Base-by-base conservation (phyloP, 1,284 basidiomycete species). In the Tremellales sp. region DNA sequence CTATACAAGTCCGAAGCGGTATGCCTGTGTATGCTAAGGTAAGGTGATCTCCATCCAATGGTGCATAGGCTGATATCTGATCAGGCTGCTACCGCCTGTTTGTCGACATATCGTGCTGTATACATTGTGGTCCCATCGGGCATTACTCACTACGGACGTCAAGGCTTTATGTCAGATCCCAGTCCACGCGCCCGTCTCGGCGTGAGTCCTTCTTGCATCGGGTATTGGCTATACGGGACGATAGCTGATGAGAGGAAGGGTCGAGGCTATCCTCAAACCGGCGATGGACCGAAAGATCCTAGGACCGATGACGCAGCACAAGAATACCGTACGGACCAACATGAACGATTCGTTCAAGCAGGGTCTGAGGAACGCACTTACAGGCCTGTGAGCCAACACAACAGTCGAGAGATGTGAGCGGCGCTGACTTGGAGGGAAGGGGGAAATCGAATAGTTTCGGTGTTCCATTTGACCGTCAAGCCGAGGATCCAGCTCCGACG, bases 1-100 rank as follows among this genome's bases (percentile, higher is more conserved):
- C 79, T 97, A 43, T 98, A 96, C 71, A 82, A 85, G 63, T 83
- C 84, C 17, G 92, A 94, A 19, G 93, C 91, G 2, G 87, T 89
- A 70, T 96, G 92, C 75, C 82, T 98, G 27, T 89, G 91, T 39
- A 85, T 98, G 70, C 92, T 97, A 71, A 84, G 92, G 89, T 89
- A 56, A 63, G 72, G 49, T 2, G 44, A n/a, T n/a, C n/a, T n/a
- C n/a, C n/a, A n/a, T n/a, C n/a, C n/a, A n/a, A n/a, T n/a, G n/a
- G n/a, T n/a, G n/a, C 4, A 3, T 3, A 36, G 3, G 23, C 43
- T 45, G 48, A 40, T 17, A 25, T 2, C n/a, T n/a, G 13, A 21
- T 12, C 6, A 93, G 93, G 44, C 79, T 97, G 19, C 76, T 98
- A 21, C 86, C 85, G 2, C 85, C 89, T 21, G 74, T 96, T 29